Base-by-base conservation (phyloP, 768 basidiomycete species). In the Mycena crocata region DNA sequence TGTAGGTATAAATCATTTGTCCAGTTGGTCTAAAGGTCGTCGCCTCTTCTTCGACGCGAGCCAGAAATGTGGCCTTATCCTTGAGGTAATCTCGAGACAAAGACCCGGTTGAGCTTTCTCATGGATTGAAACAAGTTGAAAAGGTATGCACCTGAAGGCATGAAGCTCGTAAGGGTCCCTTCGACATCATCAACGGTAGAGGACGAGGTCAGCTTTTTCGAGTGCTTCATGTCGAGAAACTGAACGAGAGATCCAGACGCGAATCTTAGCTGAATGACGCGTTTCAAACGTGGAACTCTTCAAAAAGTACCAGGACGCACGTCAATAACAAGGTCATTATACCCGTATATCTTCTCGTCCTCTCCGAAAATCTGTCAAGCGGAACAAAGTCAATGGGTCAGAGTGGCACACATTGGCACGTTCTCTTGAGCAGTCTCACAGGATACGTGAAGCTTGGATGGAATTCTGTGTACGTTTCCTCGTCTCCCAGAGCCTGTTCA, bases 281-380 rank as follows among this genome's bases (percentile, higher is more conserved):
- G 57, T 70, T 19, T 31, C 19, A 65, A 31, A 23, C 26, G 39
- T 55, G 56, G 51, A 31, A 8, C 32, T 28, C 44, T 21, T 37
- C 26, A 40, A 24, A 23, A 4, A 42, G 30, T 17, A 50, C 26
- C 13, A n/a, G 28, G 51, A 79, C 90, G 67, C 74, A 98, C 96
- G 75, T 97, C 89, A 71, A 99, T 91, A 30, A 85, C 76, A 35
- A 99, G 84, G 73, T 91, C 91, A 67, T 89, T 86, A 80, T 98
- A 99, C 2, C 97, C 97, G 76, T 97, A 98, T 61, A 99, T 91
- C 81, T 91, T 96, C 81, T 99, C 96, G 57, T 97, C 93, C 73
- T 98, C 95, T 57, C 97, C 97, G 75, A 90, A 98, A 73, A 99
- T 96, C 93, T 95, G 28, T 46, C 3, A 52, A 23, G 57, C 9